Percentiles rank a stretch among this genome's conserved stretches.
phyloP scores from a whole-genome alignment of 2,329 filamentous ascomycete species.

The Microcera coccophila region DNA sequence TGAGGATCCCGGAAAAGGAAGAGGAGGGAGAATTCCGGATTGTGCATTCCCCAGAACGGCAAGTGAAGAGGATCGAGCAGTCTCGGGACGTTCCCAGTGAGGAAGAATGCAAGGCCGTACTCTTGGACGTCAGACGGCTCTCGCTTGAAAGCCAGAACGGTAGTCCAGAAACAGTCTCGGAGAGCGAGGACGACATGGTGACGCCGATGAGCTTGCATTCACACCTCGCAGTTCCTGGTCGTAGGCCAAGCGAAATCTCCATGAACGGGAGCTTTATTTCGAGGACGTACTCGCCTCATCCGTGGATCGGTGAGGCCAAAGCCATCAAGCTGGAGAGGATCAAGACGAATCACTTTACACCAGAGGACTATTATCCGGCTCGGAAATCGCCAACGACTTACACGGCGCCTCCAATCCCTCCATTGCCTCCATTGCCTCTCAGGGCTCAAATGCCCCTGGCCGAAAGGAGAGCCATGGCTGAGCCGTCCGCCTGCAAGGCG shows the following conservation, averaged over 20 bases:
- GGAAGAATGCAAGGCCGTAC: conserved; percentile 16
- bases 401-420: neutral
- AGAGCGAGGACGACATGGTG: neutral
- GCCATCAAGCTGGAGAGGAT: conserved; percentile 13
- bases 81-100: conserved; percentile 24
- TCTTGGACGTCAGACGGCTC: conserved; percentile 15
- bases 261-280: neutral
- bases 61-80: conserved; percentile 14
- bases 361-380: too few species aligned
- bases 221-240: too few species aligned
- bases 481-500: too few species aligned
- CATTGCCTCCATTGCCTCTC: neutral
- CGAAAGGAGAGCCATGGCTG: too few species aligned
- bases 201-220: neutral
- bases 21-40: conserved; percentile 16
- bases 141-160: conserved; percentile 9
- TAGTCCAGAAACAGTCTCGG: neutral
- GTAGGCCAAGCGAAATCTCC: too few species aligned
- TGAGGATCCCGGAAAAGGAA: conserved; percentile 7
- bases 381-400: too few species aligned
- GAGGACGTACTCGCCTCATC: conserved; percentile 10
- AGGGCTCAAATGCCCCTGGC: neutral
- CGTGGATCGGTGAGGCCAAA: conserved; percentile 18
- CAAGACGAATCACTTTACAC: neutral
- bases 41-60: conserved; percentile 22